These are phyloP conservation scores for Evernia prunastri DNA, from an alignment of 495 filamentous ascomycete species.

Conservation along the genomic window DNA sequence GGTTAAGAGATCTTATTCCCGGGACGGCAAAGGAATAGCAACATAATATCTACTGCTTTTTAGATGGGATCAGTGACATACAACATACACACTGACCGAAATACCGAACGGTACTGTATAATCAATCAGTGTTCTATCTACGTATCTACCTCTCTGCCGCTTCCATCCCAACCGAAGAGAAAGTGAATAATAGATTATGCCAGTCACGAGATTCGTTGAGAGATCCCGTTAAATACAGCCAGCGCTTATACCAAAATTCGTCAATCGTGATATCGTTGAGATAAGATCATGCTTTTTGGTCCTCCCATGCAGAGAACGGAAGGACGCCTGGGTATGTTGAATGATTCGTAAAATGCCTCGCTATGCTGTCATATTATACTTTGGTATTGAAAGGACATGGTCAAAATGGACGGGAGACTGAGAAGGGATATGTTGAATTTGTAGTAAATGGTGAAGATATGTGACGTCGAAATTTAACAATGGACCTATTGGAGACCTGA, in stretches of 20 bases:
- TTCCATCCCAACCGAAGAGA: background rate
- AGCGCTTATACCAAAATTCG: background rate
- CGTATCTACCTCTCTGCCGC: background rate
- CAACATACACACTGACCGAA: background rate
- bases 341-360: constrained; percentile 15
- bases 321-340: constrained; percentile 22
- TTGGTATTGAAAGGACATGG: background rate
- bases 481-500: background rate
- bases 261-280: constrained; percentile 21
- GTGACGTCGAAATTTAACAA: background rate
- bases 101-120: background rate
- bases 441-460: background rate
- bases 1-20: background rate
- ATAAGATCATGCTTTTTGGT: constrained; percentile 17
- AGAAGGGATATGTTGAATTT: constrained; percentile 8
- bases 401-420: background rate
- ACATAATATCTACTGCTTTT: no score
- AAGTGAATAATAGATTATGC: background rate
- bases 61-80: background rate
- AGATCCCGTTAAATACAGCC: constrained; percentile 5
- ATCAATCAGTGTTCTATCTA: background rate
- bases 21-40: no score
- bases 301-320: constrained; percentile 1
- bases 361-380: constrained; percentile 14
- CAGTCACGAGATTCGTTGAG: constrained; percentile 18